Percentiles rank a stretch among this genome's conserved stretches.
Conservation (phyloP, 768 basidiomycete species). For the Calocera viscosa region DNA sequence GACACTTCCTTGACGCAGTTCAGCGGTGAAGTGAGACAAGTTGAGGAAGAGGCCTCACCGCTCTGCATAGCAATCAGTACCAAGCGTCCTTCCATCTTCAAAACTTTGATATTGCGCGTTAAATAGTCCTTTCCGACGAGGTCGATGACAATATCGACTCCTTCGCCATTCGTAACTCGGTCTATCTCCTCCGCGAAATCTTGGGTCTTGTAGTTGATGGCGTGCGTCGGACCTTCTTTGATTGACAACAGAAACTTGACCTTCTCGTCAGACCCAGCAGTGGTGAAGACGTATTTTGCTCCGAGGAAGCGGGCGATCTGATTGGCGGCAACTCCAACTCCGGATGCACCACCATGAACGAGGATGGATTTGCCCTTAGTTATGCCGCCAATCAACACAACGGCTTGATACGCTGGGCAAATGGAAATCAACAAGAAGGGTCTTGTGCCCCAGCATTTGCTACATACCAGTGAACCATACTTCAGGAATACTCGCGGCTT, state of each 20-base stretch:
- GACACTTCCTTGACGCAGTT: constrained; percentile 33
- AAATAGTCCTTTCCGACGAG: constrained; percentile 25
- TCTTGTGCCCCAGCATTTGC: neutral
- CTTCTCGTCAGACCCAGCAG: constrained; percentile 29
- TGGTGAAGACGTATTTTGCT: constrained; percentile 26
- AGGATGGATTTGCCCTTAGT: constrained; percentile 62
- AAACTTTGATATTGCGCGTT: constrained; percentile 21
- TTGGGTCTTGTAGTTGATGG: constrained; percentile 28
- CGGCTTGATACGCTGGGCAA: constrained; percentile 43
- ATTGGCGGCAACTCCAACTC: constrained; percentile 29
- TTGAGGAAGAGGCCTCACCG: constrained; percentile 18
- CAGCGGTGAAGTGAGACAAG: neutral
- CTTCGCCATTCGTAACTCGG: constrained; percentile 20
- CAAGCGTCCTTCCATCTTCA: constrained; percentile 24
- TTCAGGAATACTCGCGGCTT: constrained; percentile 83
- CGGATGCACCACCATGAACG: constrained; percentile 56
- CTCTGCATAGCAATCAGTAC: constrained; percentile 21
- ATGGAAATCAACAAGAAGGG: neutral
- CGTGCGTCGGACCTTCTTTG: constrained; percentile 20
- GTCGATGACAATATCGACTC: constrained; percentile 29
- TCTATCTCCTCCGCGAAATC: constrained; percentile 29
- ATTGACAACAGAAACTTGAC: constrained; percentile 22
- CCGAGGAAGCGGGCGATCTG: constrained; percentile 25
- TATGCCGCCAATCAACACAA: constrained; percentile 55
- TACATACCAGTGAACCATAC: constrained; percentile 68